phyloP scores from a whole-genome alignment of 2,329 filamentous ascomycete genomes.

The Geosmithia putterillii region DNA sequence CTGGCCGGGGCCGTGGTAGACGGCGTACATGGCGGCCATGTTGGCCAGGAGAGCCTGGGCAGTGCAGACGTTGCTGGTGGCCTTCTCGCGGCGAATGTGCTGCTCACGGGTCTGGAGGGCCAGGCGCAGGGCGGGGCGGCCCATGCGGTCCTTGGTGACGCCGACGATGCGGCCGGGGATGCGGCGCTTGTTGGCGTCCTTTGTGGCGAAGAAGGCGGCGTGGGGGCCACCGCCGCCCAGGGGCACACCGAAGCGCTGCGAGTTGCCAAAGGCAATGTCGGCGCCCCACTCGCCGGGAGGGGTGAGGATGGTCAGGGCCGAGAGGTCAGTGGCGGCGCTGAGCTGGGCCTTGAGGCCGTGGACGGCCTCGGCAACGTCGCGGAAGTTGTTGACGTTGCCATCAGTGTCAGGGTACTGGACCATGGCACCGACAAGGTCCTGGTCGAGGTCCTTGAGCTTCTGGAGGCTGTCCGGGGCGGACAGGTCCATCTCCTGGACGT shows the following conservation, averaged over 20 bases:
- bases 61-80: conserved; percentile 94
- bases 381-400: conserved; percentile 68
- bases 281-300: conserved; percentile 91
- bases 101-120: conserved; percentile 61
- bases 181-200: conserved; percentile 86
- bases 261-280: conserved; percentile 87
- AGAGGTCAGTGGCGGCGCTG: conserved; percentile 77
- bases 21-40: conserved; percentile 88
- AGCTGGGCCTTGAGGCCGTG: conserved; percentile 71
- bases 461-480: conserved; percentile 47
- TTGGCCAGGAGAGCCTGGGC: conserved; percentile 89
- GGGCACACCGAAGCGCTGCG: conserved; percentile 84
- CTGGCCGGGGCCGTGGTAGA: conserved; percentile 83
- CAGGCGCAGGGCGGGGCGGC: conserved; percentile 68
- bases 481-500: conserved; percentile 61
- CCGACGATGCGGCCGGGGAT: conserved; percentile 86
- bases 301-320: conserved; percentile 76
- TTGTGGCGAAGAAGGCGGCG: conserved; percentile 88
- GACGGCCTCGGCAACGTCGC: conserved; percentile 58
- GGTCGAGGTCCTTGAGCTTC: conserved; percentile 59
- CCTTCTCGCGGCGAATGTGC: conserved; percentile 92
- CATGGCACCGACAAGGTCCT: conserved; percentile 77
- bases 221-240: conserved; percentile 92
- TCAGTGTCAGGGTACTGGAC: conserved; percentile 93
- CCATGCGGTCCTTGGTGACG: conserved; percentile 80